Percentiles rank a stretch among this genome's conserved stretches.
phyloP scores from a whole-genome alignment of 2,329 filamentous ascomycete species.

The Zymoseptoria ardabiliae region DNA sequence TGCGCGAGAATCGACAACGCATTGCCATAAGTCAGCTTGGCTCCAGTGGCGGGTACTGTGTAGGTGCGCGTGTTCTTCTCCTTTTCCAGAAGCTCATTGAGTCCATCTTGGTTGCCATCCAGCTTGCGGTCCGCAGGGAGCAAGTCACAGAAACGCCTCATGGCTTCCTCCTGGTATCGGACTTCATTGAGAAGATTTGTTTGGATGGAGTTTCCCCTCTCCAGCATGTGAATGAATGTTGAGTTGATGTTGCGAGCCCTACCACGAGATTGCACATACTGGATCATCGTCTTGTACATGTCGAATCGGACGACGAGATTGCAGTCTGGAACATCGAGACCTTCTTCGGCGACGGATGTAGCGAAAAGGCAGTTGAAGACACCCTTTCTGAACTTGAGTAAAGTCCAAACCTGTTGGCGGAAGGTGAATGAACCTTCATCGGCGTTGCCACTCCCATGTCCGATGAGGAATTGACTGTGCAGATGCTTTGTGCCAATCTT shows the following conservation, averaged over 20 bases:
- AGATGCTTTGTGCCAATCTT: constrained; percentile 52
- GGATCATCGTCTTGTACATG: constrained; percentile 80
- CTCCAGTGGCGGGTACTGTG: constrained; percentile 59
- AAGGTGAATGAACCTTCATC: constrained; percentile 58
- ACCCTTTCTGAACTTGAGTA: constrained; percentile 57
- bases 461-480: constrained; percentile 57
- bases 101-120: constrained; percentile 49
- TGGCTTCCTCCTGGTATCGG: constrained; percentile 48
- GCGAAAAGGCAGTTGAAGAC: constrained; percentile 56
- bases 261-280: constrained; percentile 89
- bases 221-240: constrained; percentile 77
- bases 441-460: constrained; percentile 36
- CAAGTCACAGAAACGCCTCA: constrained; percentile 68
- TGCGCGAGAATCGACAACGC: constrained; percentile 64
- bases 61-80: constrained; percentile 46
- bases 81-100: constrained; percentile 49
- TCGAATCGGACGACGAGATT: constrained; percentile 72
- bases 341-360: constrained; percentile 59
- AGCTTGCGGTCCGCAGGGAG: constrained; percentile 70
- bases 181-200: constrained; percentile 51
- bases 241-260: constrained; percentile 73
- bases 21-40: constrained; percentile 69
- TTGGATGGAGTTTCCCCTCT: constrained; percentile 60
- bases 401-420: constrained; percentile 63
- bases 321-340: constrained; percentile 59